phyloP scores from a whole-genome alignment of 805 yeast species.

The Suhomyces emberorum region DNA sequence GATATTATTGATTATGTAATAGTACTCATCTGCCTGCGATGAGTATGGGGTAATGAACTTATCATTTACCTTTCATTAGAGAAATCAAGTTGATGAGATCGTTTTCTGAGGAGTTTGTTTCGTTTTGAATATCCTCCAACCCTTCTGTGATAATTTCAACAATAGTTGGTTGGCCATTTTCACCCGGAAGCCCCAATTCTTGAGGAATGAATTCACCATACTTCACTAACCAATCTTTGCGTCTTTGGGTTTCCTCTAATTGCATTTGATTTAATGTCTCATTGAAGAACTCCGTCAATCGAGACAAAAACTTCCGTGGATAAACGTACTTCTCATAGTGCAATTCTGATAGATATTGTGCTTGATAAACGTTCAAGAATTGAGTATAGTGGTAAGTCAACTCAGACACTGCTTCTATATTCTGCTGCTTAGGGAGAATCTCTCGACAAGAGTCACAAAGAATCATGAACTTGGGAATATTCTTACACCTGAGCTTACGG shows the following conservation, averaged over 20 bases:
- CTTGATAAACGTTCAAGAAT: conserved; percentile 30
- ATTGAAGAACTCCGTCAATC: conserved; percentile 32
- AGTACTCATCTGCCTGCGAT: too few species aligned
- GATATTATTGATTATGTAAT: too few species aligned
- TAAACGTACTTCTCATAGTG: conserved; percentile 39
- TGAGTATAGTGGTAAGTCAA: conserved; percentile 35
- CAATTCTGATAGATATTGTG: conserved; percentile 35
- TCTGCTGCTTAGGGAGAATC: conserved; percentile 9
- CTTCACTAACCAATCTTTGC: conserved; percentile 34
- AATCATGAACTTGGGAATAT: conserved; percentile 23
- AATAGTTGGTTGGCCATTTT: conserved; percentile 31
- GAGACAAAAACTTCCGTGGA: conserved; percentile 32
- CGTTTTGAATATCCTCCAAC: conserved; percentile 21
- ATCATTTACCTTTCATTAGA: not conserved
- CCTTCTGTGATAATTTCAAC: conserved; percentile 44
- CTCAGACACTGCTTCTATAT: conserved; percentile 23
- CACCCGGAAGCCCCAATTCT: conserved; percentile 39
- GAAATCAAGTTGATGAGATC: conserved; percentile 21
- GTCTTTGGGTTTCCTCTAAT: conserved; percentile 30
- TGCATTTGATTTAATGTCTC: conserved; percentile 30
- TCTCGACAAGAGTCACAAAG: conserved; percentile 13
- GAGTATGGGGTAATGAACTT: too few species aligned
- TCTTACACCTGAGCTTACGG: conserved; percentile 20
- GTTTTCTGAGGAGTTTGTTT: conserved; percentile 16
- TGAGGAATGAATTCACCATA: conserved; percentile 42